Evolutionary conservation across 2,329 filamentous ascomycete species (phyloP), one percentile per base, ranked within the genome.

Genomic region (Thielaviopsis ethacetica): DNA sequence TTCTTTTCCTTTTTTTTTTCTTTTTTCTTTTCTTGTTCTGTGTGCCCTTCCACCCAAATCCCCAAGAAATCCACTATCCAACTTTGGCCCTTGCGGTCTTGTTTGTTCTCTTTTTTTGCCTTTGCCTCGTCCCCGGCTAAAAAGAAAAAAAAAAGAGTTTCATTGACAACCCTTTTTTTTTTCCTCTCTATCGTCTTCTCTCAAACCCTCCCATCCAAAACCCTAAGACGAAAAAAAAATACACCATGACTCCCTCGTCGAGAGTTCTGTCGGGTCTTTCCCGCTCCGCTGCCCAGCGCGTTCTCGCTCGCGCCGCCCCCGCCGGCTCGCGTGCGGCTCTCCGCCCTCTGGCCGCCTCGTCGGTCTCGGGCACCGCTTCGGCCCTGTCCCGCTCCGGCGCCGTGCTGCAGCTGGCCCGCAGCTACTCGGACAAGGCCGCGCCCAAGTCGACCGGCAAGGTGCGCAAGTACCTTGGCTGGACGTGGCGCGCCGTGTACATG

Each of bases 401-500:
- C 22, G 54, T 62, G 65, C 63, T 66, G 65, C 64, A 62, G 62
- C 53, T 59, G 38, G 53, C 59, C 61, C 61, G 59, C 26, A 49
- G 49, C 41, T 78, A 77, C 63, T 79, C 81, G 59, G 77, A 82
- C 65, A 73, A 73, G 62, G 62, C 68, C 51, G 70, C 73, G 27
- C 73, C 75, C 57, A 68, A 73, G 62, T 71, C 76, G 57, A 75
- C 74, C 51, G 73, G 75, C 66, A 81, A 83, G 68, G 84, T 93
- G 72, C 74, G 83, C 61, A 75, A 75, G 59, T 78, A 82, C 64
- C 76, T 97, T 68, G 81, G 81, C 69, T 95, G 86, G 84, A 73
- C 84, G 61, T 97, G 89, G 87, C 83, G 93, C 66, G 69, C 89
- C 67, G 87, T 85, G 59, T 90, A 91, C 70, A 72, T 96, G 63